Evolutionary conservation across 2,329 filamentous ascomycete genomes (phyloP), one percentile per base, ranked within the genome.

Genomic region (Colletotrichum gloeosporioides): DNA sequence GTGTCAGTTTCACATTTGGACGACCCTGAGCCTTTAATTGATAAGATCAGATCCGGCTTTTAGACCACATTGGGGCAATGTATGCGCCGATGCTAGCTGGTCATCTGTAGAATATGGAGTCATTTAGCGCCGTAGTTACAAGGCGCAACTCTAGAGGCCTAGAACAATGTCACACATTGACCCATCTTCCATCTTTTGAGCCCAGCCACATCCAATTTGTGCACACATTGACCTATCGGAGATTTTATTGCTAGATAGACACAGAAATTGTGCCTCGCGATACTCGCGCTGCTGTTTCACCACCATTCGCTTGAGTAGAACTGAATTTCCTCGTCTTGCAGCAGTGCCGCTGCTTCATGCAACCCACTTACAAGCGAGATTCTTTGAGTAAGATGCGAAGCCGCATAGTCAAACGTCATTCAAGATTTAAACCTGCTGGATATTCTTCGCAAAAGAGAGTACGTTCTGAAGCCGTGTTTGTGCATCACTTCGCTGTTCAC

Each of bases 321-420:
- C 18, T n/a, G 18, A 44, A 44, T 2, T 0, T 44, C 18, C 18
- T n/a, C 18, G 9, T n/a, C 39, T 9, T 49, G 9, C 39, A 7
- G 5, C 39, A 49, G 9, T n/a, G 18, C 39, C n/a, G 9, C 39
- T 49, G 39, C 18, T n/a, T 49, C 5, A 49, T 49, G 6, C 9
- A 49, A 49, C 39, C 39, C 39, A n/a, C 39, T 49, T 7, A 12
- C 18, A 12, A 44, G 39, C 18, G 18, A 7, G 18, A 49, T 49
- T 49, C 39, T n/a, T 12, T 49, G 18, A 7, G 18, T n/a, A 44
- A 49, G 39, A 49, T 49, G 9, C 39, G 0, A 49, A 49, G 39
- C 0, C 18, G 18, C 9, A 49, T 12, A 12, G 36, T 1, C 2
- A 3, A 44, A 10, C 3, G 3, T n/a, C 1, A 7, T 2, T 12